Evolutionary conservation across 371 early-diverging fungal genomes (phyloP).

Genomic region (Mortierella sp.): DNA sequence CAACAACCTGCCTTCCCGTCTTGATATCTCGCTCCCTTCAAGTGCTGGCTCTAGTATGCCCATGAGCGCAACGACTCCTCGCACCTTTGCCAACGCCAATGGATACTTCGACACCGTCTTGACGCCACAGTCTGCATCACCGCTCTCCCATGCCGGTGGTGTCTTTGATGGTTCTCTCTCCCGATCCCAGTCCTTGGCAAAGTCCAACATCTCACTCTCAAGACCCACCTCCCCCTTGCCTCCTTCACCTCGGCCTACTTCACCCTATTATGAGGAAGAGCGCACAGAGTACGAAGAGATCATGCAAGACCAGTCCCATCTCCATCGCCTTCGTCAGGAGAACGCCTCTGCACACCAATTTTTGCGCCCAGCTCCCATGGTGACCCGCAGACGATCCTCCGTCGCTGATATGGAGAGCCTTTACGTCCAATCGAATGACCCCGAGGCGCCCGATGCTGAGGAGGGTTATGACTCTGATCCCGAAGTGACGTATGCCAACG

Average conservation of each 20-base stretch:
- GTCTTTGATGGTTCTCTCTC: slow-evolving; percentile 24
- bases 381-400: slow-evolving; percentile 36
- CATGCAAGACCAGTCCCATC: slow-evolving; percentile 40
- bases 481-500: slow-evolving; percentile 34
- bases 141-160: slow-evolving; percentile 28
- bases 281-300: slow-evolving; percentile 45
- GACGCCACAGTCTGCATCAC: slow-evolving; percentile 30
- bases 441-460: neutral
- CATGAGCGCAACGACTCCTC: slow-evolving; percentile 26
- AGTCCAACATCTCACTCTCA: slow-evolving; percentile 18
- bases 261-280: slow-evolving; percentile 24
- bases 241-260: neutral
- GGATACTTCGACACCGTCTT: slow-evolving; percentile 40
- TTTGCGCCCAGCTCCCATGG: slow-evolving; percentile 21
- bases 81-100: slow-evolving; percentile 12
- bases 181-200: slow-evolving; percentile 33
- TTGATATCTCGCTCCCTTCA: slow-evolving; percentile 45
- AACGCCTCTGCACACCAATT: slow-evolving; percentile 16
- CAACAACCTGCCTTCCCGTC: slow-evolving; percentile 26
- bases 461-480: slow-evolving; percentile 57
- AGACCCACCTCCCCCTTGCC: slow-evolving; percentile 27
- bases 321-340: slow-evolving; percentile 33
- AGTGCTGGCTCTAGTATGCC: slow-evolving; percentile 38
- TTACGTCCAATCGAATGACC: slow-evolving; percentile 24
- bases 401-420: slow-evolving; percentile 47